Conservation (phyloP, 108 stramenopile species). For the Heterococcus sp. region DNA sequence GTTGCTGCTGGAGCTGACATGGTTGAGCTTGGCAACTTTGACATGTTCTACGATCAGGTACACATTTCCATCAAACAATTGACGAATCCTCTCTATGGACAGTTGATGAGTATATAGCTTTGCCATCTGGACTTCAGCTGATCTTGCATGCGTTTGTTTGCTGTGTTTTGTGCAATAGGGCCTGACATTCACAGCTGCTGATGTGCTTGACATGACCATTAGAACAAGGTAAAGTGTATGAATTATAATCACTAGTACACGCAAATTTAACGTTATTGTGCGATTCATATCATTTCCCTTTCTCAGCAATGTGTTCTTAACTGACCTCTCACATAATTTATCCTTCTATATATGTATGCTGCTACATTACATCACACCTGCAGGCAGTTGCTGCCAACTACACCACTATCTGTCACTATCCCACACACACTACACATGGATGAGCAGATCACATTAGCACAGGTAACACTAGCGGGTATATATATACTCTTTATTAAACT, state of each 20-base stretch:
- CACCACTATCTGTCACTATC: constrained; percentile 55
- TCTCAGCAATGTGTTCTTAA: too few relatives aligned
- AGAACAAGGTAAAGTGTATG: too few relatives aligned
- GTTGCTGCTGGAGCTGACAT: constrained; percentile 57
- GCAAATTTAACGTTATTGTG: too few relatives aligned
- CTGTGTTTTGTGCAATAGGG: not conserved
- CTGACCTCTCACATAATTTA: too few relatives aligned
- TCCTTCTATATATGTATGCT: too few relatives aligned
- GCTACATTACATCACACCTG: too few relatives aligned
- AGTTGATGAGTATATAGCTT: not conserved
- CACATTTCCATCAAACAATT: not conserved
- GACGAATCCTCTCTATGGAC: not conserved
- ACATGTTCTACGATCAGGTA: constrained; percentile 56
- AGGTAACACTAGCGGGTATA: not conserved
- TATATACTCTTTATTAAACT: not conserved
- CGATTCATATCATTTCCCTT: too few relatives aligned
- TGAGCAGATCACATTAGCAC: constrained; percentile 44
- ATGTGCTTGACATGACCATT: constrained; percentile 52
- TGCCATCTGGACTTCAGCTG: too few relatives aligned
- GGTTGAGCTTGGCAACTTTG: constrained; percentile 59
- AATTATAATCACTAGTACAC: too few relatives aligned
- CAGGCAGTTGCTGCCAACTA: constrained; percentile 34
- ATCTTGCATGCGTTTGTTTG: not conserved
- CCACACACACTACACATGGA: constrained; percentile 52
- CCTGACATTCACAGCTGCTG: constrained; percentile 50